Evolutionary conservation across 345 rosid genomes (phyloP).

Genomic region (Passiflora organensis): DNA sequence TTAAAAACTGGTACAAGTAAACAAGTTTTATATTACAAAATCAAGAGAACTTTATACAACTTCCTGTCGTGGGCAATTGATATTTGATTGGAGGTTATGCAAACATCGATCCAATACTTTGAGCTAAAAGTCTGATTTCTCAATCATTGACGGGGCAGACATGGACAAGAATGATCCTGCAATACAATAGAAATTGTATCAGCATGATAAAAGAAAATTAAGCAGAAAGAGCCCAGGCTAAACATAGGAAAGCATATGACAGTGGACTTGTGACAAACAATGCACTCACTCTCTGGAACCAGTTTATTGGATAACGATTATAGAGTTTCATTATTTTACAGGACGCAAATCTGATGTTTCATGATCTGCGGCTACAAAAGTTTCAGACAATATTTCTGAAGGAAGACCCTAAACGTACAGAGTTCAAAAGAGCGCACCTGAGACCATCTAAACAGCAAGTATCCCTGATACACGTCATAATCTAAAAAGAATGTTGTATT

Average conservation of each 20-base stretch:
- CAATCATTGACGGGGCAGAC: constrained; percentile 24
- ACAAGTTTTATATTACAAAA: constrained; percentile 47
- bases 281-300: too few species aligned
- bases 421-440: constrained; percentile 33
- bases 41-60: constrained; percentile 31
- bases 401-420: not conserved
- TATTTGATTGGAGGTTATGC: not conserved
- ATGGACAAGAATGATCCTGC: constrained; percentile 46
- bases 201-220: not conserved
- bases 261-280: not conserved
- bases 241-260: not conserved
- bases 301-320: too few species aligned
- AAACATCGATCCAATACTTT: constrained; percentile 14
- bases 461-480: constrained; percentile 36
- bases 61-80: constrained; percentile 17
- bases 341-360: not conserved
- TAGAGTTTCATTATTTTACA: not conserved
- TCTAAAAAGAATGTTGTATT: constrained; percentile 47
- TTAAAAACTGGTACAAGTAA: constrained; percentile 31
- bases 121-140: constrained; percentile 18
- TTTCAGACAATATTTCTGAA: too few species aligned
- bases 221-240: not conserved
- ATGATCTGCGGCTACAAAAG: not conserved
- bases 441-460: constrained; percentile 30
- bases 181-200: not conserved